Percentiles rank a stretch among this genome's conserved stretches.
phyloP scores from a whole-genome alignment of 176 grass and related monocot species.

The Rhynchospora pubera region DNA sequence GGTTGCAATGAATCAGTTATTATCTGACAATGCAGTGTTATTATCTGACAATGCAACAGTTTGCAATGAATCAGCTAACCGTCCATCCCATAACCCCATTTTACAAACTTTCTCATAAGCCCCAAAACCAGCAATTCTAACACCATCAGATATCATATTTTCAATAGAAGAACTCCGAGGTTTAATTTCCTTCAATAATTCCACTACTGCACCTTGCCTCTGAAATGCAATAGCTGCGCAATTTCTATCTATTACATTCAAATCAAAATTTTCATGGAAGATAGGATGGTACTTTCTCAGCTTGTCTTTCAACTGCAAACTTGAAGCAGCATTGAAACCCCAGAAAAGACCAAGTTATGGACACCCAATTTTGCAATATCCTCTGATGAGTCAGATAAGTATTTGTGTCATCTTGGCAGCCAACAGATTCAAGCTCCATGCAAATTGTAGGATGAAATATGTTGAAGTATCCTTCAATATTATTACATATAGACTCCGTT shows the following conservation, averaged over 20 bases:
- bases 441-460: slow-evolving; percentile 51
- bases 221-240: slow-evolving; percentile 60
- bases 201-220: slow-evolving; percentile 31
- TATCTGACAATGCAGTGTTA: no score
- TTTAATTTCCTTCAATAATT: slow-evolving; percentile 50
- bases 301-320: slow-evolving; percentile 38
- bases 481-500: no score
- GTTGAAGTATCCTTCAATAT: slow-evolving; percentile 63
- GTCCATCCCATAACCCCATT: slow-evolving; percentile 66
- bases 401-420: slow-evolving; percentile 7
- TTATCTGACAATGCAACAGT: slow-evolving; percentile 27
- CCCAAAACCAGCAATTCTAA: slow-evolving; percentile 58
- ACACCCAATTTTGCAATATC: slow-evolving; percentile 30
- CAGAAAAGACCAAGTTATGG: slow-evolving; percentile 63
- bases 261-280: slow-evolving; percentile 60
- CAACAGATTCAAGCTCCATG: slow-evolving; percentile 37
- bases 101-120: slow-evolving; percentile 69
- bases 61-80: slow-evolving; percentile 67
- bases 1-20: no score
- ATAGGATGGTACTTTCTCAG: slow-evolving; percentile 42
- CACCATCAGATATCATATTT: slow-evolving; percentile 53
- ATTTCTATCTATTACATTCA: slow-evolving; percentile 59
- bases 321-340: slow-evolving; percentile 46
- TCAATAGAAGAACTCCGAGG: slow-evolving; percentile 31
- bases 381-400: not conserved